Percentiles rank a stretch among this genome's conserved stretches.
These are phyloP conservation scores for Tetrapisispora namnaoensis DNA, from an alignment of 805 yeast genomes.

Conservation along the genomic window DNA sequence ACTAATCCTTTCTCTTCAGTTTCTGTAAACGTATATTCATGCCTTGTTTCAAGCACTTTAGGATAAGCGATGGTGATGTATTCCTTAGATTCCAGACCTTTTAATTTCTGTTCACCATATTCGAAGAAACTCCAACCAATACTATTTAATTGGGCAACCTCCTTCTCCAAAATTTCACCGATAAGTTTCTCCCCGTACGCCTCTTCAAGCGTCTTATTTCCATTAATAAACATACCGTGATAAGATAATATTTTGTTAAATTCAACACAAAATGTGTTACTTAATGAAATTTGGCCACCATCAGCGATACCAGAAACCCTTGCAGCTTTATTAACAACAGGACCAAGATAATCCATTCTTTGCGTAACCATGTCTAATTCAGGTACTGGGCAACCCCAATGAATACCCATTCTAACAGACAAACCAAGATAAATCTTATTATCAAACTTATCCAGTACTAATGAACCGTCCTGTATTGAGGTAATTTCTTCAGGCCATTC, in stretches of 20 bases:
- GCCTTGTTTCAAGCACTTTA: conserved; percentile 47
- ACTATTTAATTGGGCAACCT: conserved; percentile 52
- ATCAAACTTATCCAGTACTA: conserved; percentile 52
- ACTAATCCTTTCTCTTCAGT: conserved; percentile 25
- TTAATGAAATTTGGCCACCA: conserved; percentile 93
- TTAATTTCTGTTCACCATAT: conserved; percentile 80
- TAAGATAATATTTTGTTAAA: conserved; percentile 45
- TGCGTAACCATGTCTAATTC: conserved; percentile 90
- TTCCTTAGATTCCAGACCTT: conserved; percentile 93
- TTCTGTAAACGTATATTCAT: conserved; percentile 32
- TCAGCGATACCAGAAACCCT: conserved; percentile 91
- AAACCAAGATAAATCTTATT: conserved; percentile 71
- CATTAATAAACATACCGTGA: conserved; percentile 26
- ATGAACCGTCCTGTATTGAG: conserved; percentile 74
- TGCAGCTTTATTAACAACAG: conserved; percentile 94
- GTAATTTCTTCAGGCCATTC: conserved; percentile 96
- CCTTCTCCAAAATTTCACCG: conserved; percentile 54
- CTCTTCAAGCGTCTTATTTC: conserved; percentile 26
- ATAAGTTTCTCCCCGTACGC: conserved; percentile 35
- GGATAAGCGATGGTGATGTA: conserved; percentile 74
- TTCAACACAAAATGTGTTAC: conserved; percentile 72
- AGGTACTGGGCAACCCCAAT: conserved; percentile 96
- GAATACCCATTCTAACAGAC: conserved; percentile 95
- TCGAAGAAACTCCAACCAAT: conserved; percentile 60
- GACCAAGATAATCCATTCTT: conserved; percentile 98